A percentile compares a stretch with the other conserved stretches of the same genome.
Evolutionary conservation across 768 basidiomycete species (phyloP).

Genomic region (Fistulinella prunicolor): DNA sequence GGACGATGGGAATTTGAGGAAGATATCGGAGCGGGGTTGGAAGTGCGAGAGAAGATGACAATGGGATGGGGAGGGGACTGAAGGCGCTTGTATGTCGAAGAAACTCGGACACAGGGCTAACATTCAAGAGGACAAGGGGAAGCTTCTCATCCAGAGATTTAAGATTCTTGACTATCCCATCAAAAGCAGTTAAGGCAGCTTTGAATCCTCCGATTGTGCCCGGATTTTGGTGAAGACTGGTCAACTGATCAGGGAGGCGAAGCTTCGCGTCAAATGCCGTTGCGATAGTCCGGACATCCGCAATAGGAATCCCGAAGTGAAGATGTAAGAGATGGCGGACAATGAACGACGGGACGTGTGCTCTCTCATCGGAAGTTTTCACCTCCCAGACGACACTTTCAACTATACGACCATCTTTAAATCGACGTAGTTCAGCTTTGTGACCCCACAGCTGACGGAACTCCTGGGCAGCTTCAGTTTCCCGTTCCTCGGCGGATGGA

Average conservation of each 20-base stretch:
- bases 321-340: slow-evolving; percentile 68
- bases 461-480: slow-evolving; percentile 45
- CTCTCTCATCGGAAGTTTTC: slow-evolving; percentile 72
- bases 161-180: slow-evolving; percentile 68
- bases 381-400: slow-evolving; percentile 99
- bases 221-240: slow-evolving; percentile 33
- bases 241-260: slow-evolving; percentile 54
- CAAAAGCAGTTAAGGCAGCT: slow-evolving; percentile 74
- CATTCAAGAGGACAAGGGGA: slow-evolving; percentile 73
- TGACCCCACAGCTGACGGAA: slow-evolving; percentile 91
- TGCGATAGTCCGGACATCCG: slow-evolving; percentile 58
- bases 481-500: slow-evolving; percentile 66
- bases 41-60: slow-evolving; percentile 47
- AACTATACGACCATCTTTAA: slow-evolving; percentile 90
- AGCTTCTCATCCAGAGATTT: slow-evolving; percentile 70
- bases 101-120: slow-evolving; percentile 68
- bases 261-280: slow-evolving; percentile 55
- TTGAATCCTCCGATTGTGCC: slow-evolving; percentile 59
- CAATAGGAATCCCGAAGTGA: slow-evolving; percentile 67
- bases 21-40: slow-evolving; percentile 63
- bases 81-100: slow-evolving; percentile 85
- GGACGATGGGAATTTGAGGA: slow-evolving; percentile 65
- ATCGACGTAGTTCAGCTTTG: slow-evolving; percentile 88
- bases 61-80: slow-evolving; percentile 70
- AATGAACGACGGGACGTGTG: slow-evolving; percentile 72